Percentiles rank a stretch among this genome's conserved stretches.
These are phyloP conservation scores for Trichoderma cornu-damae DNA, from an alignment of 2,329 filamentous ascomycete species.

Conservation along the genomic window DNA sequence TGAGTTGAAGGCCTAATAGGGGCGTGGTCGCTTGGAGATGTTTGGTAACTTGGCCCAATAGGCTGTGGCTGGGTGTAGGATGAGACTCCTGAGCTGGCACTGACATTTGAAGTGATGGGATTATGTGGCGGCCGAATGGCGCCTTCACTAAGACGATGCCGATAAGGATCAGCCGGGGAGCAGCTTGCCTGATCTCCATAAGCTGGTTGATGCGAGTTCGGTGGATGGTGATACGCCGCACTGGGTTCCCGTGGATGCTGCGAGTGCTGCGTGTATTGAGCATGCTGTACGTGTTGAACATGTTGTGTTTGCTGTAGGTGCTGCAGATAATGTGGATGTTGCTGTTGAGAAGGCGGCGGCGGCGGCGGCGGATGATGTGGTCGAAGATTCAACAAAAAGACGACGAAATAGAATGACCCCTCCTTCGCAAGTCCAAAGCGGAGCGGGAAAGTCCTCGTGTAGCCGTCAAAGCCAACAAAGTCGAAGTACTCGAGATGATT, in stretches of 20 bases:
- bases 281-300: neutral
- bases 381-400: constrained; percentile 42
- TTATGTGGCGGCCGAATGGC: constrained; percentile 24
- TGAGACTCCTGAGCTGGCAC: constrained; percentile 10
- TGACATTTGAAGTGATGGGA: constrained; percentile 32
- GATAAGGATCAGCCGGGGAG: constrained; percentile 43
- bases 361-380: constrained; percentile 37
- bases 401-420: constrained; percentile 58
- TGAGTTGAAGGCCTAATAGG: constrained; percentile 31
- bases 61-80: constrained; percentile 47
- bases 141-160: constrained; percentile 39
- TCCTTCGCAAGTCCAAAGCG: constrained; percentile 55
- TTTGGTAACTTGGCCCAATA: constrained; percentile 44
- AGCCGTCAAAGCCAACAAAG: constrained; percentile 49
- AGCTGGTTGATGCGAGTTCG: constrained; percentile 27
- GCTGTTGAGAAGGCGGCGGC: constrained; percentile 27
- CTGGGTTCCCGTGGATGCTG: constrained; percentile 37
- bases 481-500: constrained; percentile 52
- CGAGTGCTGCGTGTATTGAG: neutral
- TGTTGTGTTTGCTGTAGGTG: constrained; percentile 20
- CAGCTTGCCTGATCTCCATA: constrained; percentile 44
- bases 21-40: constrained; percentile 48
- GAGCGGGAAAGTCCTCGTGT: constrained; percentile 45
- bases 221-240: constrained; percentile 39
- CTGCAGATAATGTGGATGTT: constrained; percentile 20